Conservation (phyloP, 495 filamentous ascomycete species). For the Penicillium mononematosum region DNA sequence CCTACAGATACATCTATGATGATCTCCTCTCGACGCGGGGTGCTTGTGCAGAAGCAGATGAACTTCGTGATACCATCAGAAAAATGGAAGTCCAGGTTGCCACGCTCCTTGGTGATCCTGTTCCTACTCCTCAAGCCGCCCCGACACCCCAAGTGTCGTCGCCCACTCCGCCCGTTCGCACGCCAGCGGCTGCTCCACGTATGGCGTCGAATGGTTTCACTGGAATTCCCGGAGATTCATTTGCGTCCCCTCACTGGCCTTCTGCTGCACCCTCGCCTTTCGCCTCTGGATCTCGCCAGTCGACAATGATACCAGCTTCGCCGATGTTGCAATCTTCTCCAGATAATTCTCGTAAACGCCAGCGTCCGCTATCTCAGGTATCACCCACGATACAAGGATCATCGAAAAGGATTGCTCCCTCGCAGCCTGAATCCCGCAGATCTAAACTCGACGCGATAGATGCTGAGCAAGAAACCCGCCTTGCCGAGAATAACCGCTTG, state of each 20-base stretch:
- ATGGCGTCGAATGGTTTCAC: not conserved
- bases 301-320: not conserved
- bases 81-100: constrained; percentile 12
- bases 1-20: constrained; percentile 35
- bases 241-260: constrained; percentile 14
- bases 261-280: constrained; percentile 27
- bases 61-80: constrained; percentile 12
- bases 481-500: constrained; percentile 3
- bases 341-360: constrained; percentile 22
- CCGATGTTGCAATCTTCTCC: not conserved
- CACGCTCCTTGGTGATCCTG: constrained; percentile 13
- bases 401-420: constrained; percentile 15
- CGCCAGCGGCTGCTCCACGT: not conserved
- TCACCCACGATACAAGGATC: constrained; percentile 13
- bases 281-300: not conserved
- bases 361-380: constrained; percentile 18
- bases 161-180: not conserved
- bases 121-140: constrained; percentile 2
- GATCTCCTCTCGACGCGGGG: constrained; percentile 30
- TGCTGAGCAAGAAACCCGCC: constrained; percentile 1
- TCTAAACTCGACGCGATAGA: constrained; percentile 13
- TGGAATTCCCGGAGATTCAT: not conserved
- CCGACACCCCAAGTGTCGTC: not conserved
- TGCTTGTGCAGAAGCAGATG: constrained; percentile 11
- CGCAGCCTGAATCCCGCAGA: constrained; percentile 5